Percentiles rank a stretch among this genome's conserved stretches.
Conservation (phyloP, 2,329 filamentous ascomycete species). For the Chalaropsis ovoidea region DNA sequence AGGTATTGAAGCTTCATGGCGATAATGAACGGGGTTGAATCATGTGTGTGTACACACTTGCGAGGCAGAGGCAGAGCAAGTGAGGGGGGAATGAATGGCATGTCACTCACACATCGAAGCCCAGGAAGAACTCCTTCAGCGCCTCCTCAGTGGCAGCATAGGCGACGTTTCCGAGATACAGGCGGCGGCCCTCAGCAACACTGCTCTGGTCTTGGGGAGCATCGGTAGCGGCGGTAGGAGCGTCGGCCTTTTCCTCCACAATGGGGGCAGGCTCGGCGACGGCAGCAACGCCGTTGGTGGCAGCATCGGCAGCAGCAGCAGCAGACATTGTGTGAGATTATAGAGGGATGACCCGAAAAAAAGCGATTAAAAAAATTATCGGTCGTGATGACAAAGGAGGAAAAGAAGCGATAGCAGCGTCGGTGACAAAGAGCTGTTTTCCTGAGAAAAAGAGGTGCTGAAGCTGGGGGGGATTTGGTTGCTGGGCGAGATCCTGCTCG, state of each 20-base stretch:
- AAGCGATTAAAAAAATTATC: slow-evolving; percentile 40
- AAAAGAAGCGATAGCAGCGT: slow-evolving; percentile 12
- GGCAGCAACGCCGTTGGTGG: slow-evolving; percentile 22
- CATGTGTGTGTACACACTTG: background rate
- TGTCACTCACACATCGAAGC: slow-evolving; percentile 87
- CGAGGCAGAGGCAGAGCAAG: background rate
- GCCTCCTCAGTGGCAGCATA: slow-evolving; percentile 99
- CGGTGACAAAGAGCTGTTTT: background rate
- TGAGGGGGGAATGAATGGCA: background rate
- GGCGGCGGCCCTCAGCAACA: slow-evolving; percentile 95
- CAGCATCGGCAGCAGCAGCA: slow-evolving; percentile 33
- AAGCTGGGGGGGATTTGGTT: slow-evolving; percentile 15
- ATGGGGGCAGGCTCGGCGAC: slow-evolving; percentile 21
- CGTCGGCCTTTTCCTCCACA: slow-evolving; percentile 56
- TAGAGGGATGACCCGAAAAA: slow-evolving; percentile 56
- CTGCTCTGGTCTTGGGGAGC: slow-evolving; percentile 67
- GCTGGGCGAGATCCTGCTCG: slow-evolving; percentile 25
- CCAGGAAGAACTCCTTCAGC: slow-evolving; percentile 99
- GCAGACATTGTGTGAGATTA: slow-evolving; percentile 69
- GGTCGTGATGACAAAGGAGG: slow-evolving; percentile 10
- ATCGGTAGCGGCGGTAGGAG: slow-evolving; percentile 64
- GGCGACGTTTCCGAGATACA: slow-evolving; percentile 99
- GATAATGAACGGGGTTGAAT: background rate
- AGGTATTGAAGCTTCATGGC: background rate
- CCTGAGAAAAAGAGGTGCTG: slow-evolving; percentile 8